Evolutionary conservation across 805 yeast species (phyloP).

Genomic region (Starmerella tilneyi): DNA sequence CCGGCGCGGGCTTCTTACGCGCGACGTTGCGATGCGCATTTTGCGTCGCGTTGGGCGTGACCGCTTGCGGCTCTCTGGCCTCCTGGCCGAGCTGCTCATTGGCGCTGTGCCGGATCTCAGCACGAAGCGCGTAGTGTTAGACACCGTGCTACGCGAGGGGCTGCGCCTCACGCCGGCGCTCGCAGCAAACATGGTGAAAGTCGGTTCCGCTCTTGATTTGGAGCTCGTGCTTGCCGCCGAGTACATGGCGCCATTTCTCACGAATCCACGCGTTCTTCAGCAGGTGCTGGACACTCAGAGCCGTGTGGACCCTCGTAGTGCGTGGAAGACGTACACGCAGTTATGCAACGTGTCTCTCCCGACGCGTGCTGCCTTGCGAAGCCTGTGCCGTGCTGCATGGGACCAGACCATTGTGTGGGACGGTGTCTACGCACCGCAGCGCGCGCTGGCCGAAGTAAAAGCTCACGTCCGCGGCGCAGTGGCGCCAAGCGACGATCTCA

Average conservation of each 20-base stretch:
- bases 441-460: slow-evolving; percentile 50
- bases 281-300: slow-evolving; percentile 29
- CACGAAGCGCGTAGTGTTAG: slow-evolving; percentile 9
- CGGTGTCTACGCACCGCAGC: slow-evolving; percentile 45
- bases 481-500: slow-evolving; percentile 25
- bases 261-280: slow-evolving; percentile 24
- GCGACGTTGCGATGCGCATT: slow-evolving; percentile 17
- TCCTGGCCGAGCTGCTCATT: slow-evolving; percentile 13
- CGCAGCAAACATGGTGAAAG: slow-evolving; percentile 11
- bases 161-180: slow-evolving; percentile 14
- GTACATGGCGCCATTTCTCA: slow-evolving; percentile 1
- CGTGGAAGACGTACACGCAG: slow-evolving; percentile 32
- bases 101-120: slow-evolving; percentile 11
- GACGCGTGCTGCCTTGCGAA: slow-evolving; percentile 30
- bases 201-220: slow-evolving; percentile 8
- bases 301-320: slow-evolving; percentile 13
- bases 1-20: slow-evolving; percentile 20
- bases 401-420: slow-evolving; percentile 38
- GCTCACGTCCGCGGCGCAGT: slow-evolving; percentile 34
- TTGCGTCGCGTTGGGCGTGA: slow-evolving; percentile 2
- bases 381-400: slow-evolving; percentile 43
- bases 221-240: background rate
- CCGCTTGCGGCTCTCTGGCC: slow-evolving; percentile 22
- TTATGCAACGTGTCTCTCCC: slow-evolving; percentile 14
- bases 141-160: slow-evolving; percentile 9